A percentile compares a stretch with the other conserved stretches of the same genome.
Conservation (phyloP, 2,329 filamentous ascomycete genomes). For the Trichophyton equinum region DNA sequence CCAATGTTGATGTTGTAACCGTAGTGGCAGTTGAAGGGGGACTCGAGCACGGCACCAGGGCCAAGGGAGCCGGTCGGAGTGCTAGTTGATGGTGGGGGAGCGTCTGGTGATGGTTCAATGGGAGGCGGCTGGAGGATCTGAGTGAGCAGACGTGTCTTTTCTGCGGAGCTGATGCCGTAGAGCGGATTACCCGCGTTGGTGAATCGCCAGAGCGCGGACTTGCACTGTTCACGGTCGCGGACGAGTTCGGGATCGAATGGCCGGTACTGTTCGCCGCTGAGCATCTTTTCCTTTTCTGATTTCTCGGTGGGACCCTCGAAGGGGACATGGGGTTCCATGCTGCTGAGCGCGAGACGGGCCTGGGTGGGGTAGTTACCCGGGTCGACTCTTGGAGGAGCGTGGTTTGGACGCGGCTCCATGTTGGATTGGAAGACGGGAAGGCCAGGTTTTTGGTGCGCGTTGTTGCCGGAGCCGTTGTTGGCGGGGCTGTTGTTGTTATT, state of each 20-base stretch:
- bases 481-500: background rate
- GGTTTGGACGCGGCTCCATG: slow-evolving; percentile 27
- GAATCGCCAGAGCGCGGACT: slow-evolving; percentile 67
- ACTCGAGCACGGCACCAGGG: slow-evolving; percentile 65
- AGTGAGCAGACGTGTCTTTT: slow-evolving; percentile 29
- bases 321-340: slow-evolving; percentile 30
- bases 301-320: slow-evolving; percentile 24
- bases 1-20: slow-evolving; percentile 89
- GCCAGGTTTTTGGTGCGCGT: slow-evolving; percentile 24
- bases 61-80: slow-evolving; percentile 51
- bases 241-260: slow-evolving; percentile 67
- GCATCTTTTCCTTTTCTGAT: slow-evolving; percentile 84
- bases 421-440: slow-evolving; percentile 27
- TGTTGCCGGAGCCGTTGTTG: slow-evolving; percentile 29
- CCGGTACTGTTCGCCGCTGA: slow-evolving; percentile 63
- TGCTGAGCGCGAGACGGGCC: slow-evolving; percentile 31
- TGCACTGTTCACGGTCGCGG: slow-evolving; percentile 74
- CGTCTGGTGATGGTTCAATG: slow-evolving; percentile 16
- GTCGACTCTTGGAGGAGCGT: slow-evolving; percentile 23
- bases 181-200: slow-evolving; percentile 71
- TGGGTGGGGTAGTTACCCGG: slow-evolving; percentile 31
- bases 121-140: slow-evolving; percentile 27
- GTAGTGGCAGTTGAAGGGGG: slow-evolving; percentile 86
- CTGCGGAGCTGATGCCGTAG: slow-evolving; percentile 50
- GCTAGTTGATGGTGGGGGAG: slow-evolving; percentile 40